Evolutionary conservation across 768 basidiomycete species (phyloP).

Genomic region (Gloeopeniophorella convolvens): DNA sequence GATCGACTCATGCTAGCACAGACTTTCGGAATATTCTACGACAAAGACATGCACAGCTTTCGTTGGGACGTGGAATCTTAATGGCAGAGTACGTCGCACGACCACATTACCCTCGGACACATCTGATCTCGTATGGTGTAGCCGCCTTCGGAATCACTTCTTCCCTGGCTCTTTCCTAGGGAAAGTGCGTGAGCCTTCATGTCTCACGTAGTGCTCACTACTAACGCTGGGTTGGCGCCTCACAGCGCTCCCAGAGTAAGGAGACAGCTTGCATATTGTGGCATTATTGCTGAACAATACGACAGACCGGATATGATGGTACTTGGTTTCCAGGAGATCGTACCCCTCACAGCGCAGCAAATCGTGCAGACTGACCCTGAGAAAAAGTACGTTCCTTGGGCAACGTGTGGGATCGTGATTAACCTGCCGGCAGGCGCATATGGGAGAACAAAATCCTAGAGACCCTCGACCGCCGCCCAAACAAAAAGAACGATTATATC

Average conservation of each 20-base stretch:
- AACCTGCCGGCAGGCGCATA: constrained; percentile 45
- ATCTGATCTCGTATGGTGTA: constrained; percentile 29
- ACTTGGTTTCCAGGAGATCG: constrained; percentile 94
- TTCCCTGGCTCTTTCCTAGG: constrained; percentile 87
- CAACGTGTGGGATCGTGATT: not conserved
- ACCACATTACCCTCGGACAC: not conserved
- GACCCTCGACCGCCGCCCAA: constrained; percentile 63
- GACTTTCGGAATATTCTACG: constrained; percentile 79
- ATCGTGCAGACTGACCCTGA: constrained; percentile 95
- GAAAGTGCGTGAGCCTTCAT: constrained; percentile 45
- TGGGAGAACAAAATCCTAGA: constrained; percentile 86
- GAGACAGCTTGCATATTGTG: constrained; percentile 6
- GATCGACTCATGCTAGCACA: constrained; percentile 26
- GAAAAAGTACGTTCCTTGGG: constrained; percentile 53
- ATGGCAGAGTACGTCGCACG: constrained; percentile 60
- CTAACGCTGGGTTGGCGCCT: not conserved
- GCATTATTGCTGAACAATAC: not conserved
- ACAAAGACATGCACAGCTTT: constrained; percentile 69
- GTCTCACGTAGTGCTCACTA: too few relatives aligned
- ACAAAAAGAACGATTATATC: constrained; percentile 69
- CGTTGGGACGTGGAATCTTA: constrained; percentile 93
- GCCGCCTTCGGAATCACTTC: constrained; percentile 76
- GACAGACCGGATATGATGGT: constrained; percentile 82
- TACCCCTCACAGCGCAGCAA: constrained; percentile 95
- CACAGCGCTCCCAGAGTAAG: constrained; percentile 44